Percentiles rank a stretch among this genome's conserved stretches.
These are phyloP conservation scores for Metarhizium anisopliae DNA, from an alignment of 2,329 filamentous ascomycete species.

Conservation along the genomic window DNA sequence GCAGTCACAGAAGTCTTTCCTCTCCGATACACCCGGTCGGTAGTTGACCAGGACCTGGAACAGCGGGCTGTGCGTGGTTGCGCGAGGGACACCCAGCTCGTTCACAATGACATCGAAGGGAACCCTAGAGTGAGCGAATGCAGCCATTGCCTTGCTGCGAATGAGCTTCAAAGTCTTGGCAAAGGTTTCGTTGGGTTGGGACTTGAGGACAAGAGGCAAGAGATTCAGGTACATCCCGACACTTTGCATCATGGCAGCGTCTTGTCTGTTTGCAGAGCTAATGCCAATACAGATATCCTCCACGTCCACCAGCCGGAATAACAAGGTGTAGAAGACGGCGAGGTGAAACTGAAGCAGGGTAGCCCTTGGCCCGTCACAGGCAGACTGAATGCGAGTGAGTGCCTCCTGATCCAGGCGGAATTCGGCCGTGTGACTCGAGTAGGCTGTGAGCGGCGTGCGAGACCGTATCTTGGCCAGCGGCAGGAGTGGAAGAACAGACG, in stretches of 20 bases:
- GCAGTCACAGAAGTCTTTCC: neutral
- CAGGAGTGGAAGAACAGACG: slow-evolving; percentile 17
- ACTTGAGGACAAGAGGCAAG: slow-evolving; percentile 30
- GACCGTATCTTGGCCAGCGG: slow-evolving; percentile 7
- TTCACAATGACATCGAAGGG: slow-evolving; percentile 37
- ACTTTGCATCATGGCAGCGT: slow-evolving; percentile 15
- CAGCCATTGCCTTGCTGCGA: slow-evolving; percentile 16
- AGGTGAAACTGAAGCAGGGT: slow-evolving; percentile 39
- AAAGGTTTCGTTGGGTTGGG: slow-evolving; percentile 12
- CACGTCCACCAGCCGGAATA: slow-evolving; percentile 9
- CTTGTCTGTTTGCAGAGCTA: slow-evolving; percentile 24
- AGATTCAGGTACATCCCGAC: slow-evolving; percentile 36
- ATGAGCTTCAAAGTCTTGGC: slow-evolving; percentile 11
- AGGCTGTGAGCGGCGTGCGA: slow-evolving; percentile 4
- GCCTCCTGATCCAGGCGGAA: neutral
- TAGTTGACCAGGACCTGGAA: slow-evolving; percentile 39
- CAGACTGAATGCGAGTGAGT: slow-evolving; percentile 5
- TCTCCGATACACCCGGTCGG: neutral
- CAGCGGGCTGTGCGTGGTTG: slow-evolving; percentile 28
- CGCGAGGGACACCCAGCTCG: slow-evolving; percentile 29
- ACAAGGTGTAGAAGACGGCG: slow-evolving; percentile 27
- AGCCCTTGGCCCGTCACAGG: slow-evolving; percentile 9
- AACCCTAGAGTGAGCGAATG: slow-evolving; percentile 18
- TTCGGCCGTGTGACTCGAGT: neutral
- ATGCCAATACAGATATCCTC: slow-evolving; percentile 36